Conservation (phyloP, 225 moss, liverwort and hornwort species). For the Polytrichum formosum region DNA sequence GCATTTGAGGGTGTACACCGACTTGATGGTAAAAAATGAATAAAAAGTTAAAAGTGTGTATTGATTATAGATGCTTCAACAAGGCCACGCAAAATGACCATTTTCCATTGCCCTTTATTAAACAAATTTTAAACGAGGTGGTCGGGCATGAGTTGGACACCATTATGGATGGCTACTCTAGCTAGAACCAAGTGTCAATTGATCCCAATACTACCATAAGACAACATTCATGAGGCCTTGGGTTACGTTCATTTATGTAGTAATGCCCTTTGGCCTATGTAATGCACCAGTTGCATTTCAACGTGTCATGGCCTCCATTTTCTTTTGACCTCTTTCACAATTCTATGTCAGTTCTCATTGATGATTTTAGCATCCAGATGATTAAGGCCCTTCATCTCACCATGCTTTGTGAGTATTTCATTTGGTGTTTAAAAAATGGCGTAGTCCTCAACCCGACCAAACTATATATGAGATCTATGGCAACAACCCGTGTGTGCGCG, state of each 20-base stretch:
- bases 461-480: not conserved
- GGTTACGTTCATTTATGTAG: constrained; percentile 1
- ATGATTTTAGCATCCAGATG: constrained; percentile 6
- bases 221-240: not conserved
- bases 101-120: too few species aligned
- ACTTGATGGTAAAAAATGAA: not conserved
- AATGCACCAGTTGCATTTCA: constrained; percentile 6
- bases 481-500: too few species aligned
- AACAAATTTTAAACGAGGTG: too few species aligned
- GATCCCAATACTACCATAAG: constrained; percentile 8
- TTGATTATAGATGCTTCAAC: too few species aligned
- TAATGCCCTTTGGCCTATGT: constrained; percentile 2
- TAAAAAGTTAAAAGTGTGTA: too few species aligned
- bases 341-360: constrained; percentile 6
- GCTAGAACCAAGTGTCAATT: constrained; percentile 11
- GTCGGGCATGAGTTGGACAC: too few species aligned
- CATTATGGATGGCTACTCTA: constrained; percentile 11
- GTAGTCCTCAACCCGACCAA: not conserved
- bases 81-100: not conserved
- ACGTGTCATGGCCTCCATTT: constrained; percentile 4
- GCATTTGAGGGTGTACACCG: too few species aligned
- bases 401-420: not conserved
- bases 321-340: not conserved
- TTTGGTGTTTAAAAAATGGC: not conserved
- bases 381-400: not conserved